Conservation (phyloP, 768 basidiomycete genomes). For the Serendipita sp. region DNA sequence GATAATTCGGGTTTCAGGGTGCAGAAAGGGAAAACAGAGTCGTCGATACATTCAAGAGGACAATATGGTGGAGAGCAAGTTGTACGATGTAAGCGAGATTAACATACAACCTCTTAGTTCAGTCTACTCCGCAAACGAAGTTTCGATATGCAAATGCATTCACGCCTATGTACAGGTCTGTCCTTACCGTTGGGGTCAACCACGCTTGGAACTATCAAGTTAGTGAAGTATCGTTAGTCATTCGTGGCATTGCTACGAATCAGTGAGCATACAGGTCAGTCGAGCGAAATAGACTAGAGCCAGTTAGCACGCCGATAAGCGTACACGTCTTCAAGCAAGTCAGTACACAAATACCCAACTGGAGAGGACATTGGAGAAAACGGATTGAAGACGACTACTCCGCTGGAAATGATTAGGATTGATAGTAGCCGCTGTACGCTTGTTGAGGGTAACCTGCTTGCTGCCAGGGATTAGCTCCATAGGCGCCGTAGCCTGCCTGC, state of each 20-base stretch:
- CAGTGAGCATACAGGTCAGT: background rate
- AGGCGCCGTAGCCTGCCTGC: slow-evolving; percentile 28
- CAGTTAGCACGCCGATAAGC: slow-evolving; percentile 2
- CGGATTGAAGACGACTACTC: background rate
- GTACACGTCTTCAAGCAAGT: background rate
- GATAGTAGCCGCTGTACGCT: slow-evolving; percentile 7
- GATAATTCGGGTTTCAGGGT: background rate
- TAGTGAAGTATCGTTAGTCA: background rate
- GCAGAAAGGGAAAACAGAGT: background rate
- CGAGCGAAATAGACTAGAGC: background rate
- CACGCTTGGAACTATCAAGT: background rate
- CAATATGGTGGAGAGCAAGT: no score
- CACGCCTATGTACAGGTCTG: background rate
- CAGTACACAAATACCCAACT: background rate
- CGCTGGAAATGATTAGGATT: background rate
- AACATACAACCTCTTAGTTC: no score
- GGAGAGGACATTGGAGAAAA: background rate
- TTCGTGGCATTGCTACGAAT: background rate
- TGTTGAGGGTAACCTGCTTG: slow-evolving; percentile 8
- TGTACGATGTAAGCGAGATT: no score
- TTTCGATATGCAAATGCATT: background rate
- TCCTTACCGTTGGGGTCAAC: background rate
- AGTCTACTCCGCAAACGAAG: no score
- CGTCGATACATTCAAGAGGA: background rate
- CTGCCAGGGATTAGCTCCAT: slow-evolving; percentile 8